Base-by-base conservation (phyloP, 1,284 basidiomycete genomes). In the Fomitopsis schrenkii region DNA sequence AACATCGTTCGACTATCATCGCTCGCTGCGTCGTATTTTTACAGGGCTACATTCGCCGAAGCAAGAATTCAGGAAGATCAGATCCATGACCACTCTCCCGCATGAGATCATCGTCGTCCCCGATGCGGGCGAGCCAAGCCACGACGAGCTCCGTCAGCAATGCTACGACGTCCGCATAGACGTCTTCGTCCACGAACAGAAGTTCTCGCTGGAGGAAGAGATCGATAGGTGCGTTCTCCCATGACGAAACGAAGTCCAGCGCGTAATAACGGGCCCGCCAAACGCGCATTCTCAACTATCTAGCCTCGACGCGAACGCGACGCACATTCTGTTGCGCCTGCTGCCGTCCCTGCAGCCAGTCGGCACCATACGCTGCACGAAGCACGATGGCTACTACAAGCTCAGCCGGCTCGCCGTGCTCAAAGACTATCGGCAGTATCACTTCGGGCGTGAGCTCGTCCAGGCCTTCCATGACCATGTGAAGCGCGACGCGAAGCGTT, bases 111-210 rank as follows among this genome's bases (percentile, higher is more conserved):
- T 88, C 62, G 62, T 80, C 58, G 74, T 80, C 9, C 76, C 76
- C 19, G 76, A 76, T 35, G 69, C 74, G 38, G 75, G 74, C 46
- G 71, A 77, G 63, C 62, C 66, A 3, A 70, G 64, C 59, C 74
- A 76, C 55, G 71, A 72, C 36, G 59, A 55, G 46, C 74, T 83
- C 59, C 67, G 71, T 30, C 77, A 85, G 69, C 81, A 88, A 67
- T 90, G 88, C 71, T 82, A 80, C 72, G 75, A 81, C 66, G 77
- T 91, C 67, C 83, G 88, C 69, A 82, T 85, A 67, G 78, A 79
- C 42, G 90, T 93, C 59, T 93, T 92, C 75, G 77, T 82, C 67
- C 73, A 76, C 67, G 88, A 91, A 72, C 88, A 90, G 76, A 77
- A 79, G 45, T 93, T 93, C 68, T 80, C 89, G 59, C 73, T 87